Base-by-base conservation (phyloP, 345 rosid genomes). In the Populus pruinosa region DNA sequence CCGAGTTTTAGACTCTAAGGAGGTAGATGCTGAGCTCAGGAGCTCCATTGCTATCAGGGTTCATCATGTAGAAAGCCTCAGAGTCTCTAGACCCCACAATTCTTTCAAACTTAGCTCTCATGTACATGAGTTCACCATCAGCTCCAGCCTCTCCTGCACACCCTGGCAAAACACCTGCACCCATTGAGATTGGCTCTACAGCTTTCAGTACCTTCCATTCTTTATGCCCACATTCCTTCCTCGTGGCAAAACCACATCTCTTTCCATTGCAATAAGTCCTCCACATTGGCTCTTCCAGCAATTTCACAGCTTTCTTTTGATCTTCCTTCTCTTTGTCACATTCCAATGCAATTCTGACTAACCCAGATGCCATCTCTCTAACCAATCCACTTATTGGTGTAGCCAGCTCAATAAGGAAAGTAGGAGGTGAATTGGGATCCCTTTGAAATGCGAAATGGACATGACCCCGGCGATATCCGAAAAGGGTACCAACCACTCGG, bases 1-100 rank as follows among this genome's bases (percentile, higher is more conserved):
- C 6, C 2, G 8, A 29, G 3, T 10, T 33, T 67, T 44, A 94
- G 79, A 89, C 86, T 91, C 99, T 92, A 79, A 96, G 97, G 71
- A 96, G 80, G 73, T 96, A 96, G 85, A 96, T 82, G 83, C 98
- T 94, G 17, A 94, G 97, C 83, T 96, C 99, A 70, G 98, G 95
- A 82, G 99, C 85, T 81, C 98, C 99, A 82, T 92, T 90, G 79
- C 95, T 89, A 67, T 96, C 99, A 67, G 99, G 99, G 87, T 96
- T 96, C 97, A 94, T 94, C 98, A 96, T 96, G 75, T 96, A 96
- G 84, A 93, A 96, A 70, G 99, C 99, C 70, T 96, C 97, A 0
- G 98, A 96, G 74, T 96, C 99, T 87, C 97, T 90, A 18, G 99
- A 94, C 31, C 99, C 99, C 23, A 96, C 93, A 72, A 96, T 89